Base-by-base conservation (phyloP, 225 moss, liverwort and hornwort species). In the Marchantia polymorpha region DNA sequence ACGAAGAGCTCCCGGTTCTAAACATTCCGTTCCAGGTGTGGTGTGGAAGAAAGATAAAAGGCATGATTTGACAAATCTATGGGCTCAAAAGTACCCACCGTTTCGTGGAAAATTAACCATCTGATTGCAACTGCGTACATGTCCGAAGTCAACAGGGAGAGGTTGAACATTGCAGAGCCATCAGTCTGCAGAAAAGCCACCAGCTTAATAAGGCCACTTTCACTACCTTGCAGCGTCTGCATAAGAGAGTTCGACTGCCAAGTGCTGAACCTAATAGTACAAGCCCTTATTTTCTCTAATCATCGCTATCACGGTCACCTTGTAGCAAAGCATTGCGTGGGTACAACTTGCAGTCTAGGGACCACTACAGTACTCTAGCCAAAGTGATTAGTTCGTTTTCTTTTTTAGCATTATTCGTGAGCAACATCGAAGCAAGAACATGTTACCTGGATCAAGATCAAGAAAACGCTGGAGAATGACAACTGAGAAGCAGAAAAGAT, bases 121-220 rank as follows among this genome's bases (percentile, higher is more conserved):
- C 91, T 87, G 12, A 93, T 82, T 19, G 89, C 91, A 13, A 93
- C 93, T 48, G 90, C 93, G 90, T 89, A 93, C 91, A 92, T 91
- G 81, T 93, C 91, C 20, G 93, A 93, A 7, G 91, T 90, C 69
- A 93, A 64, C 73, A 93, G 60, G 51, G 93, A 91, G 77, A 93
- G 90, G 82, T 93, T 93, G 48, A 93, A 60, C 90, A 93, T 89
- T 53, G 93, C 85, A 78, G 91, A 87, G 74, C 93, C 93, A 78
- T 72, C 85, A 79, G 87, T 84, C 86, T 87, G 84, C 65, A 91
- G 12, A 27, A 52, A 72, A 23, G 4, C 51, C 39, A 17, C n/a
- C n/a, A 50, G n/a, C 50, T 71, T 12, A 9, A 47, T 71, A 50
- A 49, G 49, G 22, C 9, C 49, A 20, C n/a, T 3, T n/a, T 23